Percentiles rank a stretch among this genome's conserved stretches.
Evolutionary conservation across 139 green algal genomes (phyloP).

Genomic region (Eudorina sp.): DNA sequence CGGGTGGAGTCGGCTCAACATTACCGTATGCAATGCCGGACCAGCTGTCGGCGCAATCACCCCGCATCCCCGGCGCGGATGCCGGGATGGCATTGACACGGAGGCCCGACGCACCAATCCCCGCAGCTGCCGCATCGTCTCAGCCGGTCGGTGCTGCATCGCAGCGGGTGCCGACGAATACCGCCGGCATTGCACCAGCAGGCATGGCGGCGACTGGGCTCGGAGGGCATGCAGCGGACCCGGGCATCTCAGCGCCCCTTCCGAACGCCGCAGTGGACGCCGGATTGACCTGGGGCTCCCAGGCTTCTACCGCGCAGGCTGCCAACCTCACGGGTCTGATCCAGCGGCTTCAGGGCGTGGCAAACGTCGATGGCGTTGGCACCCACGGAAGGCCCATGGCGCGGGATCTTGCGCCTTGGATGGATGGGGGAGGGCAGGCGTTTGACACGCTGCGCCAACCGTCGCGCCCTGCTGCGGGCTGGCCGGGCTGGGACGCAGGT

Average conservation of each 20-base stretch:
- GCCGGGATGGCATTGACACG: background rate
- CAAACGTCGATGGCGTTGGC: background rate
- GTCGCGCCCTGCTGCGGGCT: background rate
- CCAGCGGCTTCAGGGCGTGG: constrained; percentile 28
- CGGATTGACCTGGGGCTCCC: no score
- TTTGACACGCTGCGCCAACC: background rate
- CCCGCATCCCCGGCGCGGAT: constrained; percentile 1
- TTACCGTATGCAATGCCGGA: background rate
- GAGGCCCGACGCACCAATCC: no score
- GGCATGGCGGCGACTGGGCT: no score
- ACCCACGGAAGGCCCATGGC: background rate
- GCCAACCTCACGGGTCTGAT: constrained; percentile 46
- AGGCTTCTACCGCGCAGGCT: constrained; percentile 6
- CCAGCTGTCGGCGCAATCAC: background rate
- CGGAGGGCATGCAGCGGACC: no score
- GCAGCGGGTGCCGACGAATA: no score
- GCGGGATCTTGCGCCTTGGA: constrained; percentile 16
- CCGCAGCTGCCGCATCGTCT: no score
- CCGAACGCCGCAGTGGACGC: no score
- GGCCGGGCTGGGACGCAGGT: constrained; percentile 6
- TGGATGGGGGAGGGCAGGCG: constrained; percentile 22
- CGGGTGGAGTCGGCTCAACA: background rate
- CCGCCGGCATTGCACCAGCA: no score
- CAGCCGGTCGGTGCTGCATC: no score
- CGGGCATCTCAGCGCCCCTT: no score